Conservation (phyloP, 257 asterid species). For the Primulina huaijiensis region DNA sequence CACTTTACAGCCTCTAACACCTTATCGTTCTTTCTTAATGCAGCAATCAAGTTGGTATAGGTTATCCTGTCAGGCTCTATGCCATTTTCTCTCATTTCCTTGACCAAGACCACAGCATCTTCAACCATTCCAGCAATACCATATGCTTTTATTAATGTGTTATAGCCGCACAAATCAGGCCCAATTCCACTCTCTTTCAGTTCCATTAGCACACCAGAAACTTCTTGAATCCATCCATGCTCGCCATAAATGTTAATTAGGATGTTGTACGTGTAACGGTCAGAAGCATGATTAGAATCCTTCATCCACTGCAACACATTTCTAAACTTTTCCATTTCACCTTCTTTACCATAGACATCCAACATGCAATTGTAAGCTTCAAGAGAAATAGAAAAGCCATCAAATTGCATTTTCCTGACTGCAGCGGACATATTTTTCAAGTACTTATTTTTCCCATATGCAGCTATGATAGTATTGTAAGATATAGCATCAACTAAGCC, state of each 20-base stretch:
- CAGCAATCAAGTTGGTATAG: constrained; percentile 57
- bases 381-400: constrained; percentile 79
- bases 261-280: constrained; percentile 66
- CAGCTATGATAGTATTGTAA: constrained; percentile 83
- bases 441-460: constrained; percentile 70
- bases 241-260: constrained; percentile 78
- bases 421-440: constrained; percentile 71
- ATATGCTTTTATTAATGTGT: constrained; percentile 85
- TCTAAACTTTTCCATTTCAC: constrained; percentile 84
- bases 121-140: constrained; percentile 90
- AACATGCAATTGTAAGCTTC: constrained; percentile 89
- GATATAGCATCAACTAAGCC: constrained; percentile 69
- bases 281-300: constrained; percentile 58
- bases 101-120: constrained; percentile 68
- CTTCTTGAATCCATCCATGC: constrained; percentile 81
- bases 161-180: constrained; percentile 84
- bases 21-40: constrained; percentile 72
- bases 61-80: constrained; percentile 72
- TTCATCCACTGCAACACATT: constrained; percentile 69
- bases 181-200: constrained; percentile 51
- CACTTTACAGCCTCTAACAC: constrained; percentile 92
- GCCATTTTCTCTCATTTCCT: constrained; percentile 77
- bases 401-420: constrained; percentile 66
- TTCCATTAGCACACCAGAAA: constrained; percentile 46
- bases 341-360: constrained; percentile 92